Evolutionary conservation across 2,329 filamentous ascomycete species (phyloP).

Genomic region (Botrytis byssoidea): DNA sequence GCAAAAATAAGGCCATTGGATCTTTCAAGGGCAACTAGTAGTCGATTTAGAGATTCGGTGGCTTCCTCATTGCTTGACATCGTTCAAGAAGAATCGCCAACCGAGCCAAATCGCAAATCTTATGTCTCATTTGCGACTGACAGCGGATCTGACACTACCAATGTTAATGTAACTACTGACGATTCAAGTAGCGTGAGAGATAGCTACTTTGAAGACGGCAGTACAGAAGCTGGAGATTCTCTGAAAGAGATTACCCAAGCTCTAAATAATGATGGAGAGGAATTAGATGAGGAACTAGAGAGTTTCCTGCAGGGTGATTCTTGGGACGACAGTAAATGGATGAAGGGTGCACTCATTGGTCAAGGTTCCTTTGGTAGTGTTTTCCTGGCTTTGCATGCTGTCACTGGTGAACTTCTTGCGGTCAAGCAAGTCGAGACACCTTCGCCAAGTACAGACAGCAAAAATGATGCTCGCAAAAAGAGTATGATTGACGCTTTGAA

Average conservation of each 20-base stretch:
- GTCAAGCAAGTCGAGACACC: conserved; percentile 98
- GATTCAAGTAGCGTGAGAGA: conserved; percentile 68
- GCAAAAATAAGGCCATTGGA: conserved; percentile 50
- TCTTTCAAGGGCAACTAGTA: conserved; percentile 39
- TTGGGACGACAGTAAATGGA: conserved; percentile 97
- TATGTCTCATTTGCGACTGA: conserved; percentile 73
- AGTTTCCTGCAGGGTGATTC: conserved; percentile 91
- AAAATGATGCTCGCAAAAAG: conserved; percentile 88
- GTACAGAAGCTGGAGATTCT: conserved; percentile 70
- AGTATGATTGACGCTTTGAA: conserved; percentile 97
- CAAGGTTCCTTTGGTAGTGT: conserved; percentile 96
- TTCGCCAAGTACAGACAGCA: conserved; percentile 70
- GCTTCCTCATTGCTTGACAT: conserved; percentile 87
- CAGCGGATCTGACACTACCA: conserved; percentile 67
- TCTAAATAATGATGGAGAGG: conserved; percentile 86
- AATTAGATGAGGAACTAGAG: conserved; percentile 81
- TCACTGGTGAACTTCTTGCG: conserved; percentile 95
- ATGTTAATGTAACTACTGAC: conserved; percentile 73
- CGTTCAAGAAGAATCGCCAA: conserved; percentile 80
- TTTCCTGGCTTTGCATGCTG: conserved; percentile 89
- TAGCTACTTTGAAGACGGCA: conserved; percentile 79
- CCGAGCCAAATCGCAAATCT: conserved; percentile 87
- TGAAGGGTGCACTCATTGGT: conserved; percentile 96
- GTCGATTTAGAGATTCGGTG: conserved; percentile 79
- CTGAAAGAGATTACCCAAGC: conserved; percentile 82